A percentile compares a stretch with the other conserved stretches of the same genome.
phyloP scores from a whole-genome alignment of 805 yeast species.

The Candida arabinofermentans region DNA sequence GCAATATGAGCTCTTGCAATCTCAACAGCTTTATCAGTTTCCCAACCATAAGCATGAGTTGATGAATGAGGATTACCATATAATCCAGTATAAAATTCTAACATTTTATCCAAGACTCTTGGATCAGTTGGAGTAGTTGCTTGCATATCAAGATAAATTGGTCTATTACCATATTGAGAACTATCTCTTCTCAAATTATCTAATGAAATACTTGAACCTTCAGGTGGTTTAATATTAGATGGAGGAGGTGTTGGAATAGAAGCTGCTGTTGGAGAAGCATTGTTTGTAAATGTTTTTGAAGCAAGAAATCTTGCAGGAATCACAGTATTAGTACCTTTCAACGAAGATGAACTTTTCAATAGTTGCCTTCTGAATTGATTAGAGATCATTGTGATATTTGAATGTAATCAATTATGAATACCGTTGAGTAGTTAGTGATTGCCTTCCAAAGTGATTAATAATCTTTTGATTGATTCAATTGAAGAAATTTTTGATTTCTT shows the following conservation, averaged over 20 bases:
- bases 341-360: slow-evolving; percentile 1
- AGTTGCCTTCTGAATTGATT: slow-evolving; percentile 2
- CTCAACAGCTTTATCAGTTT: slow-evolving; percentile 90
- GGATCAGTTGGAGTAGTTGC: slow-evolving; percentile 99
- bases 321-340: not conserved
- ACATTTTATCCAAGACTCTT: slow-evolving; percentile 85
- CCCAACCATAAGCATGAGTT: slow-evolving; percentile 99
- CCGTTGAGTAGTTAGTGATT: too few species aligned
- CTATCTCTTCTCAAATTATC: slow-evolving; percentile 42
- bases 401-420: not conserved
- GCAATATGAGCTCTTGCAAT: slow-evolving; percentile 82
- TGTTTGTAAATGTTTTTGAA: slow-evolving; percentile 19
- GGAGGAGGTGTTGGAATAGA: slow-evolving; percentile 10
- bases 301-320: slow-evolving; percentile 2
- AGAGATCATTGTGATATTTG: slow-evolving; percentile 3
- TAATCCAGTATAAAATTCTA: slow-evolving; percentile 81
- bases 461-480: too few species aligned
- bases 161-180: slow-evolving; percentile 62
- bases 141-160: slow-evolving; percentile 95
- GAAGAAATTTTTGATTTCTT: too few species aligned
- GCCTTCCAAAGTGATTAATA: too few species aligned
- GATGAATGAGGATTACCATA: slow-evolving; percentile 98
- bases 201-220: slow-evolving; percentile 43
- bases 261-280: slow-evolving; percentile 19
- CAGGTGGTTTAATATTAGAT: slow-evolving; percentile 34